Conservation (phyloP, 768 basidiomycete genomes). For the Thelephora aurantiotincta region DNA sequence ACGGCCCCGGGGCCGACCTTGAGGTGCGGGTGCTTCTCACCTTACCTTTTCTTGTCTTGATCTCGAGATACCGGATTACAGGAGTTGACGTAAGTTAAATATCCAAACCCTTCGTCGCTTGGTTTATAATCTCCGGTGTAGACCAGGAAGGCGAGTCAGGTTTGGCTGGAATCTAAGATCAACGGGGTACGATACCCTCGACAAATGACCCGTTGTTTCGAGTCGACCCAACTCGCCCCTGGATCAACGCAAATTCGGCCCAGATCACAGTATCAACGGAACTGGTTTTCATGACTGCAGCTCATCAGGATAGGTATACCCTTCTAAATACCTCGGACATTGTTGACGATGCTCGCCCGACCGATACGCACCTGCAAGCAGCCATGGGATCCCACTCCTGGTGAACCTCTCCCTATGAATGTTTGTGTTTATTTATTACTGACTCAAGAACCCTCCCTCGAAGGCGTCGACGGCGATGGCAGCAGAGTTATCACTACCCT, state of each 20-base stretch:
- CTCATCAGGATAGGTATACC: constrained; percentile 69
- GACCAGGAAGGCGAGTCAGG: constrained; percentile 66
- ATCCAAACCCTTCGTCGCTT: not conserved
- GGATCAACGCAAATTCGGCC: constrained; percentile 57
- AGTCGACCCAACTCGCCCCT: constrained; percentile 1
- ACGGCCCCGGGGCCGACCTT: constrained; percentile 51
- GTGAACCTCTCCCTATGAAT: constrained; percentile 21
- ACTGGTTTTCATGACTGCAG: constrained; percentile 59
- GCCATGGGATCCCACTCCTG: constrained; percentile 69
- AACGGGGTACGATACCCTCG: constrained; percentile 29
- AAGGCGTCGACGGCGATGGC: constrained; percentile 54
- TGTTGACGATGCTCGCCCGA: constrained; percentile 4
- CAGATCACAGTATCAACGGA: constrained; percentile 72
- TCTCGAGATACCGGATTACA: constrained; percentile 35
- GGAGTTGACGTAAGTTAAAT: constrained; percentile 44
- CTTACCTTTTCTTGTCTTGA: constrained; percentile 10
- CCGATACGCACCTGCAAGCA: constrained; percentile 46
- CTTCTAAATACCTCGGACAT: constrained; percentile 3
- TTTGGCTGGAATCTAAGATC: constrained; percentile 62
- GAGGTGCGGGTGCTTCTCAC: constrained; percentile 31
- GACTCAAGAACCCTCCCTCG: constrained; percentile 15
- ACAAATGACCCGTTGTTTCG: not conserved
- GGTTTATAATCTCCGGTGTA: constrained; percentile 14
- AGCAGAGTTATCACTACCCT: constrained; percentile 64
- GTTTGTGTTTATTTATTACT: constrained; percentile 9